Percentiles rank a stretch among this genome's conserved stretches.
These are phyloP conservation scores for Torrubiella hemipterigena DNA, from an alignment of 2,329 filamentous ascomycete genomes.

Conservation along the genomic window DNA sequence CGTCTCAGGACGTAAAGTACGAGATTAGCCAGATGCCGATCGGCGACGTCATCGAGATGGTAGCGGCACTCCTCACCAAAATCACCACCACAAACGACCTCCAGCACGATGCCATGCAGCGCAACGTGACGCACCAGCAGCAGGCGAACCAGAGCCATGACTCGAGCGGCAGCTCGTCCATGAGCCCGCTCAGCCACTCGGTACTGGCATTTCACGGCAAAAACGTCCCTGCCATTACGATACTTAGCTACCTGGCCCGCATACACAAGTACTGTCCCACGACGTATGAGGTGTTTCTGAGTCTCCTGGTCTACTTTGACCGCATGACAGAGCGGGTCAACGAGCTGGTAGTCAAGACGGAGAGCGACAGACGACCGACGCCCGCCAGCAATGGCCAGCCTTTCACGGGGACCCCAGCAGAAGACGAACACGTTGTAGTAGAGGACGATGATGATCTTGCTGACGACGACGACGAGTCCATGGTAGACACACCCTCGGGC, in stretches of 20 bases:
- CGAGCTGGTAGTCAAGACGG: slow-evolving; percentile 59
- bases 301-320: slow-evolving; percentile 92
- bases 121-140: slow-evolving; percentile 48
- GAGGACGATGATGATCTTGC: slow-evolving; percentile 30
- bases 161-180: slow-evolving; percentile 42
- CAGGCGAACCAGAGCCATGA: slow-evolving; percentile 37
- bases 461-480: slow-evolving; percentile 19
- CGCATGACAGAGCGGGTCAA: slow-evolving; percentile 97
- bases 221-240: slow-evolving; percentile 94
- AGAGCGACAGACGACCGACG: slow-evolving; percentile 32
- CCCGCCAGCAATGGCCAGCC: slow-evolving; percentile 9
- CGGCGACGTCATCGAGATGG: slow-evolving; percentile 96
- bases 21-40: slow-evolving; percentile 98
- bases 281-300: slow-evolving; percentile 95
- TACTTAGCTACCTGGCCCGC: slow-evolving; percentile 84
- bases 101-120: slow-evolving; percentile 84
- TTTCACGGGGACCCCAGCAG: slow-evolving; percentile 15
- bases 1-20: slow-evolving; percentile 49
- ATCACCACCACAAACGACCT: slow-evolving; percentile 94
- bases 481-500: slow-evolving; percentile 17
- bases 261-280: slow-evolving; percentile 99
- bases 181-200: slow-evolving; percentile 44
- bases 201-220: slow-evolving; percentile 96
- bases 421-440: slow-evolving; percentile 10
- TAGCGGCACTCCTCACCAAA: slow-evolving; percentile 88